Evolutionary conservation across 2,329 filamentous ascomycete species (phyloP).

Genomic region (Epichloe scottii): DNA sequence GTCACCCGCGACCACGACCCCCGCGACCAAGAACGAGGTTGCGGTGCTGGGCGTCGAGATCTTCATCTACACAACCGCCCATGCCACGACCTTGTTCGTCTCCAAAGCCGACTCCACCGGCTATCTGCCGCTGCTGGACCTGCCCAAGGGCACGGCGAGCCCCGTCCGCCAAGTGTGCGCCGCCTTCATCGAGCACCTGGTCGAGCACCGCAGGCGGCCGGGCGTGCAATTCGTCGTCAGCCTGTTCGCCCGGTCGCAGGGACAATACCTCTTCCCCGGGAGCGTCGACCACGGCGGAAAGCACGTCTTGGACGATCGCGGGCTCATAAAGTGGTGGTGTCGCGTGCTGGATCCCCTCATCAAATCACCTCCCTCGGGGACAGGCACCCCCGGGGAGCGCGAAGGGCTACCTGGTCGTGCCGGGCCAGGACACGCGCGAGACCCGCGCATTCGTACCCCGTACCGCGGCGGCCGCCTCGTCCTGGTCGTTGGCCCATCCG

Average conservation of each 20-base stretch:
- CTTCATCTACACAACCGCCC: slow-evolving; percentile 70
- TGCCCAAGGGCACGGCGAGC: slow-evolving; percentile 52
- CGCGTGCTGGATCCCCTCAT: slow-evolving; percentile 70
- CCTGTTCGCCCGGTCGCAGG: slow-evolving; percentile 82
- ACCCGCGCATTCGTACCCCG: slow-evolving; percentile 66
- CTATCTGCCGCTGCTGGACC: slow-evolving; percentile 55
- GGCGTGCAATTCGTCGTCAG: slow-evolving; percentile 65
- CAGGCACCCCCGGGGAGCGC: slow-evolving; percentile 25
- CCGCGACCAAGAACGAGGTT: slow-evolving; percentile 31
- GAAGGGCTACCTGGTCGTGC: slow-evolving; percentile 77
- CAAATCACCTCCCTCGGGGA: slow-evolving; percentile 26
- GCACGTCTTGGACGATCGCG: slow-evolving; percentile 83
- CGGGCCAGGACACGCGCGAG: slow-evolving; percentile 73
- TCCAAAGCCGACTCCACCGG: slow-evolving; percentile 97
- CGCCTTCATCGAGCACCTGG: slow-evolving; percentile 64
- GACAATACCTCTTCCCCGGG: slow-evolving; percentile 88
- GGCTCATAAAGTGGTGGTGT: slow-evolving; percentile 93
- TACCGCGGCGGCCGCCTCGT: slow-evolving; percentile 26
- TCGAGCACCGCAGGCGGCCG: slow-evolving; percentile 51
- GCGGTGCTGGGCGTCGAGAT: slow-evolving; percentile 78
- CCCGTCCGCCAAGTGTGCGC: slow-evolving; percentile 63
- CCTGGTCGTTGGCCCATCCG: slow-evolving; percentile 61
- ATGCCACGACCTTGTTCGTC: slow-evolving; percentile 79
- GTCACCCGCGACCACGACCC: background rate
- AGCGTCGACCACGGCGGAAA: slow-evolving; percentile 77